Conservation (phyloP, 2,329 filamentous ascomycete species). For the Hymenotorrendiella dingleyae region DNA sequence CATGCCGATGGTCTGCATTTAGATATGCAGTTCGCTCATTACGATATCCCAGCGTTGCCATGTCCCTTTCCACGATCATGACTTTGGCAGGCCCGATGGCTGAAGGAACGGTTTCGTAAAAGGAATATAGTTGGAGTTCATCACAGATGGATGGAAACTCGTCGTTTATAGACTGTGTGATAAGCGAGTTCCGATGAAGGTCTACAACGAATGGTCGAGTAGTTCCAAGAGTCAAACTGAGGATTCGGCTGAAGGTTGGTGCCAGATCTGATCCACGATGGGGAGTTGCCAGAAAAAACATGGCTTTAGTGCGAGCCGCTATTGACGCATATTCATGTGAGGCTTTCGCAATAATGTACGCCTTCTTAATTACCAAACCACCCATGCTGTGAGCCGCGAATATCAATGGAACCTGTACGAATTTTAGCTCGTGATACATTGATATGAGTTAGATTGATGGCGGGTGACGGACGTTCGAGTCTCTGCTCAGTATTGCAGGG, state of each 20-base stretch:
- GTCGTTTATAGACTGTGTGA: slow-evolving; percentile 37
- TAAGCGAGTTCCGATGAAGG: slow-evolving; percentile 31
- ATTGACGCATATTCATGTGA: neutral
- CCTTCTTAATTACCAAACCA: slow-evolving; percentile 31
- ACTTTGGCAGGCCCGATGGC: slow-evolving; percentile 14
- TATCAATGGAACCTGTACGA: slow-evolving; percentile 29
- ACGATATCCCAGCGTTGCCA: slow-evolving; percentile 27
- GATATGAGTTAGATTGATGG: neutral
- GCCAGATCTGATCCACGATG: slow-evolving; percentile 23
- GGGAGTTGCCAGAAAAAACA: slow-evolving; percentile 34
- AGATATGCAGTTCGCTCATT: slow-evolving; percentile 23
- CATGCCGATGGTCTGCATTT: slow-evolving; percentile 29
- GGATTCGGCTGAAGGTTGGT: slow-evolving; percentile 9
- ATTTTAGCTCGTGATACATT: neutral
- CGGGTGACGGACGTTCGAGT: neutral
- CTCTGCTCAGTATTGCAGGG: neutral
- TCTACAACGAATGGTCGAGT: slow-evolving; percentile 35
- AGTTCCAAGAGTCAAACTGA: neutral
- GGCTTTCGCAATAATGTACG: slow-evolving; percentile 22
- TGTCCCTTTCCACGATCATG: slow-evolving; percentile 27
- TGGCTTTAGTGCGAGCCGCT: slow-evolving; percentile 17
- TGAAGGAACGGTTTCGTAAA: slow-evolving; percentile 38
- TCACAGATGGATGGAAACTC: slow-evolving; percentile 35
- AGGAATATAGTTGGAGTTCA: slow-evolving; percentile 36
- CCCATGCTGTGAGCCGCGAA: slow-evolving; percentile 43